Evolutionary conservation across 108 stramenopile species (phyloP), one percentile per base, ranked within the genome.

Genomic region (Skeletonema menzelii): DNA sequence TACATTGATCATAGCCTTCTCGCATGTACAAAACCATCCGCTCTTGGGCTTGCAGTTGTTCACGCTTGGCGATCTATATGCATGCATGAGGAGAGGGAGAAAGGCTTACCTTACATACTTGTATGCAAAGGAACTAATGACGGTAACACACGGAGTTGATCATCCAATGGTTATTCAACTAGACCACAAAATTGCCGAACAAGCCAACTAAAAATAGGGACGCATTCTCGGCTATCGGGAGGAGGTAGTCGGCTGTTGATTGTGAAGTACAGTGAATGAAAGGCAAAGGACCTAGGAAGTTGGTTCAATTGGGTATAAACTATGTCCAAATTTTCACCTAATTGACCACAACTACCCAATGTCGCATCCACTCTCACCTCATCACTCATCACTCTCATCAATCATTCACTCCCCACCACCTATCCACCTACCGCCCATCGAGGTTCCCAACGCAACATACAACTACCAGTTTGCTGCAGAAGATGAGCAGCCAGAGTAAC

Each of bases 21-120:
- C 69, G 5, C 76, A 77, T 59, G 75, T 79, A n/a, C 56, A 73
- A 22, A 27, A 73, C 19, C 85, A 91, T 53, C 84, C 90, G 0
- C 47, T 91, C 30, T 56, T 88, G 34, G 86, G 85, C 5, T 56
- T 91, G 8, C 90, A 91, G 65, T 71, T 88, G 5, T 86, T 75
- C 59, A 91, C 90, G 0, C 61, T 91, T 37, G 90, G 80, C 8
- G 89, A 90, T 68, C 59, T 90, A 0, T 77, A 83, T 46, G 17
- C 55, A 14, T 56, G 22, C 4, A 38, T 31, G 26, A 53, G 15
- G 49, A 30, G 32, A 61, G 46, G 30, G 47, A 38, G 56, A 17
- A 77, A 70, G 63, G 68, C 76, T 15, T 53, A 38, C 22, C n/a
- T 69, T 31, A 32, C 76, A 10, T 77, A 70, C 44, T 13, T 10